These are phyloP conservation scores for Leucocoprinus sp. DNA, from an alignment of 768 basidiomycete species.

Conservation along the genomic window DNA sequence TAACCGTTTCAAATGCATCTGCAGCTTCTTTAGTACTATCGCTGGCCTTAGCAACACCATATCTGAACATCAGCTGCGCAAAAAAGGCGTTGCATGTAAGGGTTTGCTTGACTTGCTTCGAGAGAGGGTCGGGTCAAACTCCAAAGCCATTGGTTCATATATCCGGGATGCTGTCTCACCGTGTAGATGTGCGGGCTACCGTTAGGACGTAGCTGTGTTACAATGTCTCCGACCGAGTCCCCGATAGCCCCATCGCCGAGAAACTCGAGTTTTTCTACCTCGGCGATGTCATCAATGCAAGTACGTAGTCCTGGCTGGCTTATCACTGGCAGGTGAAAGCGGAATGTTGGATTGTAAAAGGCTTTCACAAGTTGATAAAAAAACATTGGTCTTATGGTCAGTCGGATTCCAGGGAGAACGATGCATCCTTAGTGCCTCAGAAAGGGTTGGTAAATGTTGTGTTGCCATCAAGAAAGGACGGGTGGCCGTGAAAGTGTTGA, in stretches of 20 bases:
- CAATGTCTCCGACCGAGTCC: slow-evolving; percentile 29
- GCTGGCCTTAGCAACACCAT: slow-evolving; percentile 19
- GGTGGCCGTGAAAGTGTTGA: neutral
- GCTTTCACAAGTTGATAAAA: slow-evolving; percentile 13
- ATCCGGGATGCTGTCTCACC: slow-evolving; percentile 16
- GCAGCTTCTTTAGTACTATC: slow-evolving; percentile 28
- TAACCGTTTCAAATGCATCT: slow-evolving; percentile 39
- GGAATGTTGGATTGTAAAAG: slow-evolving; percentile 16
- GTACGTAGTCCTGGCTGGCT: slow-evolving; percentile 21
- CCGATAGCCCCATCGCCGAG: slow-evolving; percentile 40
- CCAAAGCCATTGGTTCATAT: no score
- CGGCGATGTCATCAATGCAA: slow-evolving; percentile 15
- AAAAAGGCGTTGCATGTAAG: slow-evolving; percentile 29
- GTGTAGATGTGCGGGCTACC: slow-evolving; percentile 27
- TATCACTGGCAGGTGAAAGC: slow-evolving; percentile 25
- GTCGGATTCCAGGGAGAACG: slow-evolving; percentile 10
- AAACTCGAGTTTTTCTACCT: slow-evolving; percentile 38
- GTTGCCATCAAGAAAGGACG: neutral
- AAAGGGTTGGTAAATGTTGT: neutral
- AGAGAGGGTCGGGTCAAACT: neutral
- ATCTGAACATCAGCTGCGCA: slow-evolving; percentile 28
- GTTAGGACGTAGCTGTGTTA: slow-evolving; percentile 26
- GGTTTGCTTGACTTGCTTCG: slow-evolving; percentile 9
- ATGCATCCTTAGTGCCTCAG: neutral
- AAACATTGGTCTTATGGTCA: slow-evolving; percentile 12